A percentile compares a stretch with the other conserved stretches of the same genome.
Conservation (phyloP, 1,284 basidiomycete species). For the Rhodotorula mucilaginosa region DNA sequence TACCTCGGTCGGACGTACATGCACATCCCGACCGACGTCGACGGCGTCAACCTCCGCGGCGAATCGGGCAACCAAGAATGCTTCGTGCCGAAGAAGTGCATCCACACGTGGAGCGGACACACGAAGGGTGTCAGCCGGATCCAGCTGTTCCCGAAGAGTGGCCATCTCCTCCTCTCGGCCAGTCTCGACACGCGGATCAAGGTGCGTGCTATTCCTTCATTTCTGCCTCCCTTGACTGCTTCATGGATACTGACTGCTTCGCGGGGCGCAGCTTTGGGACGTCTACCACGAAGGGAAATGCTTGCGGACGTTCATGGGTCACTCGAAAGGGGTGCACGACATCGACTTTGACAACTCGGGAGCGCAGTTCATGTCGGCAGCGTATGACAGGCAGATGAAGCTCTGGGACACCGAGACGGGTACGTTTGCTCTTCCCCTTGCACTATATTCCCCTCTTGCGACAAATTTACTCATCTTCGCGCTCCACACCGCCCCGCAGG, state of each 20-base stretch:
- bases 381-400: conserved; percentile 95
- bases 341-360: conserved; percentile 93
- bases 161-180: conserved; percentile 86
- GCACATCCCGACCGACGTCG: conserved; percentile 67
- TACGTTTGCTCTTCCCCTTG: conserved; percentile 5
- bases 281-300: conserved; percentile 96
- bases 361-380: conserved; percentile 82
- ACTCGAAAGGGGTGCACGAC: conserved; percentile 94
- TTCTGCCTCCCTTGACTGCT: not conserved
- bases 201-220: conserved; percentile 54
- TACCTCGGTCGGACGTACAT: conserved; percentile 99
- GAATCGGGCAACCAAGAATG: conserved; percentile 56
- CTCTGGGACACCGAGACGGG: conserved; percentile 99
- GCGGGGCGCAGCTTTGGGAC: conserved; percentile 80
- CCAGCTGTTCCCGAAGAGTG: conserved; percentile 85
- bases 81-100: conserved; percentile 90
- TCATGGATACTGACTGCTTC: not conserved
- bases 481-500: conserved; percentile 48
- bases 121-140: conserved; percentile 94
- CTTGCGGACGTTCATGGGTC: conserved; percentile 93
- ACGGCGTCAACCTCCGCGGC: conserved; percentile 53
- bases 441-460: not conserved
- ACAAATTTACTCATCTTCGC: not conserved
- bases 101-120: conserved; percentile 98
- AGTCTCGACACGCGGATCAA: conserved; percentile 99